Percentiles rank a stretch among this genome's conserved stretches.
These are phyloP conservation scores for Colletotrichum kahawae DNA, from an alignment of 2,329 filamentous ascomycete genomes.

Conservation along the genomic window DNA sequence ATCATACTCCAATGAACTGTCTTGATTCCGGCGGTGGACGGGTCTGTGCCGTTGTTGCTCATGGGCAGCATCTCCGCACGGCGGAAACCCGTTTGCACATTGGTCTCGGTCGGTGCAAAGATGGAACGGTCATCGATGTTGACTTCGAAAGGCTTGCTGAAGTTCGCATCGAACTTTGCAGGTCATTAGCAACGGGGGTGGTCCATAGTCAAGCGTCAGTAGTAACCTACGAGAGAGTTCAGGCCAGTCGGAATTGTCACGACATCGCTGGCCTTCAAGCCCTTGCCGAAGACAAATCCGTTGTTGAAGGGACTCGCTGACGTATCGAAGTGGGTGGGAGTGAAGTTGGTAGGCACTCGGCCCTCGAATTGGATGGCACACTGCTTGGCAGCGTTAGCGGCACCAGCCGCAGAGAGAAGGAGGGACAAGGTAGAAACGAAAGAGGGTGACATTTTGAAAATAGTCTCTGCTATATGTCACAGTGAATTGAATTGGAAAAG, in stretches of 20 bases:
- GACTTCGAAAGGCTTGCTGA: conserved; percentile 52
- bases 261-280: conserved; percentile 54
- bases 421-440: background rate
- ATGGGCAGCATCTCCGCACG: conserved; percentile 61
- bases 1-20: conserved; percentile 66
- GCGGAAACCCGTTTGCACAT: conserved; percentile 63
- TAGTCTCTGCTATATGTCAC: background rate
- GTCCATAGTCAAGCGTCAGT: background rate
- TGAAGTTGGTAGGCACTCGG: conserved; percentile 43
- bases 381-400: conserved; percentile 25
- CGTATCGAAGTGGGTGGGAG: conserved; percentile 44
- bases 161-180: conserved; percentile 46
- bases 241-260: conserved; percentile 46
- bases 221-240: conserved; percentile 27
- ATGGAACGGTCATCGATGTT: conserved; percentile 64
- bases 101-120: conserved; percentile 53
- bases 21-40: conserved; percentile 59
- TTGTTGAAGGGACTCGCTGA: conserved; percentile 52
- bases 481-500: background rate
- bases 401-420: background rate
- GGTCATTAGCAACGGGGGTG: background rate
- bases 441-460: background rate
- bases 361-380: conserved; percentile 51
- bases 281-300: conserved; percentile 56
- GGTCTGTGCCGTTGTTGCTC: conserved; percentile 54